Evolutionary conservation across 2,329 filamentous ascomycete genomes (phyloP).

Genomic region (Alternaria brassicicola): DNA sequence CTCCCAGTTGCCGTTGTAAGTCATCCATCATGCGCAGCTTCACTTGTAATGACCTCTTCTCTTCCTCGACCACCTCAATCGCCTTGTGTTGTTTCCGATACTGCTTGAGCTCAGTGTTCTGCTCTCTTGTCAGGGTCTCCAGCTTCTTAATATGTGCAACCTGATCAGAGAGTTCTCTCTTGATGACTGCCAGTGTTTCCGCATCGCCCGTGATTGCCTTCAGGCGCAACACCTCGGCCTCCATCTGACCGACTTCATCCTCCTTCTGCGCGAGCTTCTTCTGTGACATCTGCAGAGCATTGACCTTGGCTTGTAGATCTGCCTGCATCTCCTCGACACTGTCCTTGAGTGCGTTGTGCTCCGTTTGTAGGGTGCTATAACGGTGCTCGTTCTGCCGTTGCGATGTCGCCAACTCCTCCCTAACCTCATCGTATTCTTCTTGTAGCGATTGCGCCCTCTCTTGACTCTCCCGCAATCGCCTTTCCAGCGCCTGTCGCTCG

Average conservation of each 20-base stretch:
- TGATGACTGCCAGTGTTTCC: slow-evolving; percentile 83
- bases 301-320: slow-evolving; percentile 63
- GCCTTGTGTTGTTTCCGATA: slow-evolving; percentile 81
- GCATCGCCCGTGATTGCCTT: slow-evolving; percentile 87
- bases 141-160: slow-evolving; percentile 87
- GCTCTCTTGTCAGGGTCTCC: slow-evolving; percentile 80
- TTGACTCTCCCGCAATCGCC: slow-evolving; percentile 61
- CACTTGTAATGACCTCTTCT: slow-evolving; percentile 82
- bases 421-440: slow-evolving; percentile 83
- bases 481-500: slow-evolving; percentile 62
- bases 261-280: slow-evolving; percentile 72
- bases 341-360: slow-evolving; percentile 64
- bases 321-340: slow-evolving; percentile 65
- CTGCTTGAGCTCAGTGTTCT: slow-evolving; percentile 78
- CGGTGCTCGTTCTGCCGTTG: slow-evolving; percentile 69
- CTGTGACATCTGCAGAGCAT: slow-evolving; percentile 66
- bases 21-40: slow-evolving; percentile 76
- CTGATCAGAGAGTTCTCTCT: slow-evolving; percentile 87
- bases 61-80: slow-evolving; percentile 93
- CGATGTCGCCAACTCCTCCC: slow-evolving; percentile 73
- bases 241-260: slow-evolving; percentile 71
- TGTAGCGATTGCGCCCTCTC: slow-evolving; percentile 75
- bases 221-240: slow-evolving; percentile 80
- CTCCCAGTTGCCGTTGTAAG: slow-evolving; percentile 76
- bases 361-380: slow-evolving; percentile 65